Conservation (phyloP, 345 rosid genomes). For the Euphorbia pulcherrima region DNA sequence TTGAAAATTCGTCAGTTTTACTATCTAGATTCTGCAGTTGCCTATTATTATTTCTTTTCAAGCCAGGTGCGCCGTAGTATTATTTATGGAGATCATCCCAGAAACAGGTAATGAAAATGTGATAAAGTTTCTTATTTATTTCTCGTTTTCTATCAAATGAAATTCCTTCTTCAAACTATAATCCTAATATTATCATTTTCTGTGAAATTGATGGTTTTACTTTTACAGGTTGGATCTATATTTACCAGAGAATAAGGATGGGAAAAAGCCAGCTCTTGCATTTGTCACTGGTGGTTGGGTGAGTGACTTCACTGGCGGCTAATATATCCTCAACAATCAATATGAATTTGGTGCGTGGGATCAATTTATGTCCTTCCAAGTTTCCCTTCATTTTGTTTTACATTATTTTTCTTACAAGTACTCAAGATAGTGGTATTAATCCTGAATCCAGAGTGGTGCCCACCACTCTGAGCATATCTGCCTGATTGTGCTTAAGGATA, state of each 20-base stretch:
- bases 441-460: background rate
- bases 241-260: conserved; percentile 24
- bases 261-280: conserved; percentile 30
- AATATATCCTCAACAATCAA: background rate
- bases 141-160: background rate
- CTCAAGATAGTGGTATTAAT: background rate
- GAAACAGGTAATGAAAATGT: conserved; percentile 27
- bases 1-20: conserved; percentile 1
- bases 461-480: background rate
- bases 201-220: conserved; percentile 8
- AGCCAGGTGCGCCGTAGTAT: conserved; percentile 28
- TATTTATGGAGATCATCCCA: conserved; percentile 32
- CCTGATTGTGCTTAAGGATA: background rate
- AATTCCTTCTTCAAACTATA: background rate
- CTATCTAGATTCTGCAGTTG: conserved; percentile 26
- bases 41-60: conserved; percentile 31
- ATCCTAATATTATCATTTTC: background rate
- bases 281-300: conserved; percentile 41
- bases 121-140: background rate
- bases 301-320: conserved; percentile 8
- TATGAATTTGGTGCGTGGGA: background rate
- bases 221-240: conserved; percentile 32
- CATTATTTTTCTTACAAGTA: background rate
- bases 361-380: background rate
- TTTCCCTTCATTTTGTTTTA: background rate